A percentile compares a stretch with the other conserved stretches of the same genome.
phyloP scores from a whole-genome alignment of 2,329 filamentous ascomycete species.

The Sporothrix euskadiensis region DNA sequence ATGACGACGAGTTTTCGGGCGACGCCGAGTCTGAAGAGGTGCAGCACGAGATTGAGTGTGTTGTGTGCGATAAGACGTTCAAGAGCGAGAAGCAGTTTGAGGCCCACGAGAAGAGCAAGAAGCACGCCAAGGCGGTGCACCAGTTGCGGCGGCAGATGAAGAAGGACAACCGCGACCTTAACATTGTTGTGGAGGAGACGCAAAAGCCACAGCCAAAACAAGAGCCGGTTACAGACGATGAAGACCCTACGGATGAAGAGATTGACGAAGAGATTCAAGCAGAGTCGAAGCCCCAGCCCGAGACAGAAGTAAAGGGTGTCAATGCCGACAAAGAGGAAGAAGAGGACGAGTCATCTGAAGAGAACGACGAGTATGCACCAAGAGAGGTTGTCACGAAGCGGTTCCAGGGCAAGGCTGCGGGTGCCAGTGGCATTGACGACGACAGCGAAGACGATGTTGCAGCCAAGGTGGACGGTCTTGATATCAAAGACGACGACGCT shows the following conservation, averaged over 20 bases:
- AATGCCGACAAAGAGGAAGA: not conserved
- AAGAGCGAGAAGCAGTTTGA: constrained; percentile 91
- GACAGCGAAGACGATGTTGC: constrained; percentile 44
- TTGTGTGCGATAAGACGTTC: constrained; percentile 76
- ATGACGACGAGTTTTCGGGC: constrained; percentile 56
- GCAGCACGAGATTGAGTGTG: constrained; percentile 66
- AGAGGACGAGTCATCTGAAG: constrained; percentile 32
- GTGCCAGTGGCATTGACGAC: not conserved
- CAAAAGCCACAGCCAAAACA: not conserved
- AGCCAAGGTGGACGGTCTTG: constrained; percentile 78
- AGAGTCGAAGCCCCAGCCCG: constrained; percentile 24
- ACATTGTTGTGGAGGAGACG: constrained; percentile 41
- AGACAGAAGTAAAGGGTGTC: not conserved
- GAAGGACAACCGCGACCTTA: constrained; percentile 68
- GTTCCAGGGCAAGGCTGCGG: constrained; percentile 34
- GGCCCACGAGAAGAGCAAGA: constrained; percentile 94
- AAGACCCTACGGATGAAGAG: not conserved
- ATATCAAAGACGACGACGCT: constrained; percentile 59
- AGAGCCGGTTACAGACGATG: constrained; percentile 11
- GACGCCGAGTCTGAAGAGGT: constrained; percentile 55
- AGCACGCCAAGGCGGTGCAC: constrained; percentile 84
- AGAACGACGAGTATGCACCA: constrained; percentile 51
- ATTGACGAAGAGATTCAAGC: not conserved
- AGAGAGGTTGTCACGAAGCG: constrained; percentile 47
- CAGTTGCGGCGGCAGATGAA: constrained; percentile 80